Evolutionary conservation across 2,329 filamentous ascomycete genomes (phyloP), one percentile per base, ranked within the genome.

Genomic region (Aspergillus niger): DNA sequence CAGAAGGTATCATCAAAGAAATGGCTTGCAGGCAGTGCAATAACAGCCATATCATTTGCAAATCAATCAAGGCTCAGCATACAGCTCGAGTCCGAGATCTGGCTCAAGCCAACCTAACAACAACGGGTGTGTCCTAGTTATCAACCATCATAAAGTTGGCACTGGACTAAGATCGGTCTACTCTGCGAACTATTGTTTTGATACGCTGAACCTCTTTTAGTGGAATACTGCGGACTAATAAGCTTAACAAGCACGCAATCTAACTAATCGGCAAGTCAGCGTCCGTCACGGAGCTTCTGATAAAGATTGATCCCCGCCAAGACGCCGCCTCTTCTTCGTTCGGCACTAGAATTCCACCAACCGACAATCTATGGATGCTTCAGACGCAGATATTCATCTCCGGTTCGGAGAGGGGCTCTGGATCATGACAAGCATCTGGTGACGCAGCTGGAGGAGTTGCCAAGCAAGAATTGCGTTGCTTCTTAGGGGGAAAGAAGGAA

Each of bases 221-320:
- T 36, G 32, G 11, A 36, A 36, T 13, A 36, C 32, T 36, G 5
- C 32, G 5, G 32, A 36, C 32, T 36, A 36, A 5, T 15, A 24
- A 13, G 41, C 41, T 44, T 41, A 26, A 41, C 11, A 41, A 36
- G 36, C 36, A 53, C 17, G 50, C 51, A 13, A 44, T 44, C 5
- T 22, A 24, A 22, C 5, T 10, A 24, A 2, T 24, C 32, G 32
- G 32, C 32, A 36, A 13, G n/a, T 43, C 41, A 22, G 51, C 51
- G 32, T 53, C 36, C 51, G 51, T 15, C 20, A 20, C 51, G 39
- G 51, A 39, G 51, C n/a, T 53, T 41, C 39, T 55, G 39, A 11
- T 44, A 47, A 55, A 44, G 39, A 55, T 55, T 55, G 26, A 55
- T 55, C 53, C 41, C 43, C 39, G 53, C 53, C 53, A 55, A 55